Evolutionary conservation across 345 rosid species (phyloP), one percentile per base, ranked within the genome.

Genomic region (Cardiospermum halicacabum): DNA sequence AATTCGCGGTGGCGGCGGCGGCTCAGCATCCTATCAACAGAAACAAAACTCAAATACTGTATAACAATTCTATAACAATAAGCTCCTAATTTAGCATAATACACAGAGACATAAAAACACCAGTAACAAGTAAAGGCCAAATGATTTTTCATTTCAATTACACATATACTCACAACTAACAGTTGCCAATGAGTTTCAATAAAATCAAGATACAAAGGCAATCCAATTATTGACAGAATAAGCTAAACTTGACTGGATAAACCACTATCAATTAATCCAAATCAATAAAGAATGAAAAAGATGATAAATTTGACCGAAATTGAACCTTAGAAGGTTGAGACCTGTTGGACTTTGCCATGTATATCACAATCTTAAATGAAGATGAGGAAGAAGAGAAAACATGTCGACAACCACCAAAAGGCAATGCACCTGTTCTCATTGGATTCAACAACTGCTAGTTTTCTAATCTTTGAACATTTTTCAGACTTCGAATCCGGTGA

Each of bases 1-100:
- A 65, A 93, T 93, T 79, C 98, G 82, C 2, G 80, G 82, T 2
- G 80, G 89, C 73, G 98, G 88, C 39, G 80, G 69, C 45, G 82
- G 63, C 43, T 84, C 85, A n/a, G 92, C 81, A 47, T 71, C 90
- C 96, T 86, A 75, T 21, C 16, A 69, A 19, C 18, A 45, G 32
- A 78, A 69, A 61, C 57, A n/a, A 16, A 12, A 19, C 25, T 11
- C 27, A 24, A 13, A 36, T 3, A 25, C 24, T 8, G 6, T 15
- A 1, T 18, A 1, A 42, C 15, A 60, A 60, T 25, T 60, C 22
- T 13, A 42, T 4, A 60, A 1, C 40, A 42, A 3, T 15, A 21
- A n/a, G n/a, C n/a, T n/a, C 11, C 11, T 60, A 60, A 43, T 43
- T 43, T 60, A n/a, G 16, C 49, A 60, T 13, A 59, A 21, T 16